phyloP scores from a whole-genome alignment of 805 yeast genomes.

The Candida suzukii region DNA sequence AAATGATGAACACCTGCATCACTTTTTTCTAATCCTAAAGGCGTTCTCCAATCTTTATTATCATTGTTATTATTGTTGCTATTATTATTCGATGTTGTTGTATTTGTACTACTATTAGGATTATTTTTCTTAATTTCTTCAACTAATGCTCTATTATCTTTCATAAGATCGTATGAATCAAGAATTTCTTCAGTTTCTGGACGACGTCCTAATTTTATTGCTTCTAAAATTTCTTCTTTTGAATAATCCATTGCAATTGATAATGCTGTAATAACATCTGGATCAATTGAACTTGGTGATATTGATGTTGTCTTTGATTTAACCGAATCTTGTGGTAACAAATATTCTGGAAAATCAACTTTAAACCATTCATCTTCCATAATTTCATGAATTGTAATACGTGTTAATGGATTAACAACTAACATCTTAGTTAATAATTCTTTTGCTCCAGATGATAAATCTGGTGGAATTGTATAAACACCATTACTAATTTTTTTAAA shows the following conservation, averaged over 20 bases:
- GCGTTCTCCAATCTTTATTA: slow-evolving; percentile 22
- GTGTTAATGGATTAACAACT: slow-evolving; percentile 88
- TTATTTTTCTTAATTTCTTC: slow-evolving; percentile 47
- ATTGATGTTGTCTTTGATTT: slow-evolving; percentile 21
- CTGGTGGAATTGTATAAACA: slow-evolving; percentile 84
- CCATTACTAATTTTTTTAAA: slow-evolving; percentile 92
- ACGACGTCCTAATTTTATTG: slow-evolving; percentile 34
- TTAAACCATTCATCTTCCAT: slow-evolving; percentile 94
- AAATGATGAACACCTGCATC: background rate
- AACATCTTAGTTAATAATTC: slow-evolving; percentile 80
- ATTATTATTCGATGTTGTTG: slow-evolving; percentile 7
- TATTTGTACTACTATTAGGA: background rate
- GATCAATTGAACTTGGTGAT: slow-evolving; percentile 47
- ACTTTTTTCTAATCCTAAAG: slow-evolving; percentile 19
- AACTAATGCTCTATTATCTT: slow-evolving; percentile 67
- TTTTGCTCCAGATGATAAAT: slow-evolving; percentile 79
- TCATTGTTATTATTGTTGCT: slow-evolving; percentile 4
- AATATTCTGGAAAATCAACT: slow-evolving; percentile 70
- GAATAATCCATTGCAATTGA: slow-evolving; percentile 86
- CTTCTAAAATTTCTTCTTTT: slow-evolving; percentile 71
- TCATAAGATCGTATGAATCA: slow-evolving; percentile 79
- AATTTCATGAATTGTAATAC: slow-evolving; percentile 88
- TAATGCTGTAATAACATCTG: slow-evolving; percentile 66
- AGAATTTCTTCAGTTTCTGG: slow-evolving; percentile 65
- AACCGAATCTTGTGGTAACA: slow-evolving; percentile 51